Evolutionary conservation across 2,329 filamentous ascomycete genomes (phyloP).

Genomic region (Blumeriella jaapii): DNA sequence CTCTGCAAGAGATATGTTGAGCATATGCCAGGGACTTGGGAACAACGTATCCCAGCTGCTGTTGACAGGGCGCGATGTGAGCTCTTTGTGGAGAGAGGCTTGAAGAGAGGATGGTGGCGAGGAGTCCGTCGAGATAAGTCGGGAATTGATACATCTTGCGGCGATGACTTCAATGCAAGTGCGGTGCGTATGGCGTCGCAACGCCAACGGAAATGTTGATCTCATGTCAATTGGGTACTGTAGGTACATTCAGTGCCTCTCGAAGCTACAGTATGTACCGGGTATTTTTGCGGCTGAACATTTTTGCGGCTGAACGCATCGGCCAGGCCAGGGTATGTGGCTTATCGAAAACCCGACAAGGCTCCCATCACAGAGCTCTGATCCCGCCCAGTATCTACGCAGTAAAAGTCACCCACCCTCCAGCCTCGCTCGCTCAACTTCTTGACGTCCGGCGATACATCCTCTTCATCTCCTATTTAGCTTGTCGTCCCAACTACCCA

Average conservation of each 20-base stretch:
- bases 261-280: too few species aligned
- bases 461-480: slow-evolving; percentile 1
- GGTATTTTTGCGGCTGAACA: too few species aligned
- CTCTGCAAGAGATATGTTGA: slow-evolving; percentile 49
- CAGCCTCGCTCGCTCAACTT: neutral
- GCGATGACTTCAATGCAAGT: too few species aligned
- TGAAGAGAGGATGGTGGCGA: slow-evolving; percentile 5
- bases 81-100: slow-evolving; percentile 12
- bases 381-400: too few species aligned
- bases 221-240: slow-evolving; percentile 5
- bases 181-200: neutral
- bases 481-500: slow-evolving; percentile 51
- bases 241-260: too few species aligned
- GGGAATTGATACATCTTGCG: too few species aligned
- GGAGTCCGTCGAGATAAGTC: neutral
- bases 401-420: too few species aligned
- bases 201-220: slow-evolving; percentile 3
- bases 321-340: too few species aligned
- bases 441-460: neutral
- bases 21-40: slow-evolving; percentile 51
- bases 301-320: too few species aligned
- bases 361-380: too few species aligned
- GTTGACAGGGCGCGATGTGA: slow-evolving; percentile 18
- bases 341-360: too few species aligned
- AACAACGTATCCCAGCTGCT: slow-evolving; percentile 39